phyloP scores from a whole-genome alignment of 331 rosid genomes.

The Rosa hybrid region DNA sequence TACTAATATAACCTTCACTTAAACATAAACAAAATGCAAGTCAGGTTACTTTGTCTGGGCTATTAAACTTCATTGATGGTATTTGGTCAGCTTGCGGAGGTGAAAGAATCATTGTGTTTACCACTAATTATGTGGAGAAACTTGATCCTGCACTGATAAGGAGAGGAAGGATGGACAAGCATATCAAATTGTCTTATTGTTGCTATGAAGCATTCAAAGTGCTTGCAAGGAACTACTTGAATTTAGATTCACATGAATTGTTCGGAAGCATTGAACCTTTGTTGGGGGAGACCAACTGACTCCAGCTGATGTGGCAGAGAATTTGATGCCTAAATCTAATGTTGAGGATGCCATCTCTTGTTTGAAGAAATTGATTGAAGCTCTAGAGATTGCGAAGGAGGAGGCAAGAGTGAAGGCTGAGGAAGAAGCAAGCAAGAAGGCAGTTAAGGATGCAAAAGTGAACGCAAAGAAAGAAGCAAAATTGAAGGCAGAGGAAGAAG shows the following conservation, averaged over 20 bases:
- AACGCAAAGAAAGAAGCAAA: not conserved
- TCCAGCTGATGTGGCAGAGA: slow-evolving; percentile 32
- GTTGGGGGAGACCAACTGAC: slow-evolving; percentile 22
- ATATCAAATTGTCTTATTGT: slow-evolving; percentile 33
- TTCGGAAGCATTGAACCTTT: not conserved
- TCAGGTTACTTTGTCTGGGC: slow-evolving; percentile 37
- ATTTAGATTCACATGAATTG: slow-evolving; percentile 8
- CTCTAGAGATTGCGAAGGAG: slow-evolving; percentile 5
- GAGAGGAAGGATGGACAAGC: slow-evolving; percentile 44
- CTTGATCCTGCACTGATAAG: slow-evolving; percentile 38
- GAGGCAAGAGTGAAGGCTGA: not conserved
- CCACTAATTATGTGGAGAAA: slow-evolving; percentile 35
- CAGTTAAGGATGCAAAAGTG: not conserved
- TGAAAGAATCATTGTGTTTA: slow-evolving; percentile 35
- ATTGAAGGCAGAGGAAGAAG: not conserved
- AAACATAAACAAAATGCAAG: slow-evolving; percentile 6
- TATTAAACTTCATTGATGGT: slow-evolving; percentile 37
- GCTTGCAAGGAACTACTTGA: slow-evolving; percentile 35
- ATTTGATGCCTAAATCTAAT: slow-evolving; percentile 20
- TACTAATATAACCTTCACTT: not conserved
- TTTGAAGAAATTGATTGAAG: slow-evolving; percentile 11
- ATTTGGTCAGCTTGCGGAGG: slow-evolving; percentile 44
- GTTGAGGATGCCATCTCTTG: not conserved
- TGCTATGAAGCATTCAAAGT: slow-evolving; percentile 37
- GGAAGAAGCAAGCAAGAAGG: slow-evolving; percentile 1